Evolutionary conservation across 768 basidiomycete genomes (phyloP).

Genomic region (Leccinum boreale): DNA sequence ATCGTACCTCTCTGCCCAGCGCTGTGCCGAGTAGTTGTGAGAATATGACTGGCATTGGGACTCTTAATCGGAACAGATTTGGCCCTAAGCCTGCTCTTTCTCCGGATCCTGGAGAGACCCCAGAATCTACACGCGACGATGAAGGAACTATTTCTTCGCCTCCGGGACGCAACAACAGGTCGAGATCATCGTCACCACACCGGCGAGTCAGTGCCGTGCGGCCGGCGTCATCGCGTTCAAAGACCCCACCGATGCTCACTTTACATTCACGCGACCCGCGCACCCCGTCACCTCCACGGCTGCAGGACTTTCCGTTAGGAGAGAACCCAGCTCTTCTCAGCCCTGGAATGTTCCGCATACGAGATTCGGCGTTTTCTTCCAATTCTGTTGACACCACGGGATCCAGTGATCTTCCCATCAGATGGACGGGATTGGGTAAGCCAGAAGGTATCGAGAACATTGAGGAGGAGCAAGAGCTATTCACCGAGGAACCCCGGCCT

Average conservation of each 20-base stretch:
- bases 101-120: constrained; percentile 6
- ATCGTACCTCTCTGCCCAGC: constrained; percentile 50
- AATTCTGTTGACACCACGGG: constrained; percentile 41
- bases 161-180: constrained; percentile 14
- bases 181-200: constrained; percentile 26
- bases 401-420: constrained; percentile 53
- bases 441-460: constrained; percentile 38
- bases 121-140: constrained; percentile 12
- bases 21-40: constrained; percentile 48
- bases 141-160: constrained; percentile 16
- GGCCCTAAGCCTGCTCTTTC: constrained; percentile 18
- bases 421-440: constrained; percentile 53
- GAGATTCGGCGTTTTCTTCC: constrained; percentile 62
- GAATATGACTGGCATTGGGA: constrained; percentile 69
- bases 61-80: constrained; percentile 28
- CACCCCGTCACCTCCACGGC: constrained; percentile 20
- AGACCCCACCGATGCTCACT: constrained; percentile 38
- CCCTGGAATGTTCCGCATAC: constrained; percentile 50
- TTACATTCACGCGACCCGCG: constrained; percentile 29
- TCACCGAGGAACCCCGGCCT: constrained; percentile 22
- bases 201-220: constrained; percentile 27
- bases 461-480: constrained; percentile 32
- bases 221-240: constrained; percentile 36
- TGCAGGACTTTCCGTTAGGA: constrained; percentile 19
- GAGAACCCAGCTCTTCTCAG: constrained; percentile 44